phyloP scores from a whole-genome alignment of 306 rosid genomes.

The Quercus cerris region DNA sequence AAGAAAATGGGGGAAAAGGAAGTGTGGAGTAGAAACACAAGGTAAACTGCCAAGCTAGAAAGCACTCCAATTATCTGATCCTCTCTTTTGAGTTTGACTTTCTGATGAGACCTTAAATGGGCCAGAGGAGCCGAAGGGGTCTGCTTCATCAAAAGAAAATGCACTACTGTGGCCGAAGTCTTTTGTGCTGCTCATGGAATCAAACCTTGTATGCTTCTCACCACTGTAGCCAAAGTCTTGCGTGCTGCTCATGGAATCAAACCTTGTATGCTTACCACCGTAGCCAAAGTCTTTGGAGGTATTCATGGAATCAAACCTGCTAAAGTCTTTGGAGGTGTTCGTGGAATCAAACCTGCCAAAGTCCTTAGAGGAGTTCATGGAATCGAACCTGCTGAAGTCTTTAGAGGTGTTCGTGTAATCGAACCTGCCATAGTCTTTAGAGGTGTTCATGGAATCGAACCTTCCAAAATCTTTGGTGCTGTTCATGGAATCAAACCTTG shows the following conservation, averaged over 20 bases:
- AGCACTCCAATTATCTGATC: constrained; percentile 79
- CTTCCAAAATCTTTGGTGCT: constrained; percentile 57
- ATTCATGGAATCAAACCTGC: constrained; percentile 32
- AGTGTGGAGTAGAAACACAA: constrained; percentile 1
- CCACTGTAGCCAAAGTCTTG: constrained; percentile 45
- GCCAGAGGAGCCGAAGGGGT: constrained; percentile 83
- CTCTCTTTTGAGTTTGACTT: constrained; percentile 57
- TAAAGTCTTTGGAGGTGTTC: constrained; percentile 55
- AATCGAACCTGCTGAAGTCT: constrained; percentile 34
- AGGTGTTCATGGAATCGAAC: neutral
- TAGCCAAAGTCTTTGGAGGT: constrained; percentile 58
- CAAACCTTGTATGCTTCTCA: constrained; percentile 60
- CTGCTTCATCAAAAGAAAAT: constrained; percentile 74
- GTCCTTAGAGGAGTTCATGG: constrained; percentile 12
- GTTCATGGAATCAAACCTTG: constrained; percentile 55
- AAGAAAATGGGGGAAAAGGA: constrained; percentile 40
- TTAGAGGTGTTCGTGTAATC: constrained; percentile 8
- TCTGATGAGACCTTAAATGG: constrained; percentile 86
- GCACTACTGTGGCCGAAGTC: constrained; percentile 55
- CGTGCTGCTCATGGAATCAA: constrained; percentile 57
- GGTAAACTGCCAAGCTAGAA: constrained; percentile 44
- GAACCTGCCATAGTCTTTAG: constrained; percentile 36
- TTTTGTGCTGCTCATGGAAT: constrained; percentile 60
- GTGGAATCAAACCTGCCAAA: constrained; percentile 42
- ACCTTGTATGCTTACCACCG: too few species aligned